Conservation (phyloP, 805 yeast species). For the Schwanniomyces vanrijiae region DNA sequence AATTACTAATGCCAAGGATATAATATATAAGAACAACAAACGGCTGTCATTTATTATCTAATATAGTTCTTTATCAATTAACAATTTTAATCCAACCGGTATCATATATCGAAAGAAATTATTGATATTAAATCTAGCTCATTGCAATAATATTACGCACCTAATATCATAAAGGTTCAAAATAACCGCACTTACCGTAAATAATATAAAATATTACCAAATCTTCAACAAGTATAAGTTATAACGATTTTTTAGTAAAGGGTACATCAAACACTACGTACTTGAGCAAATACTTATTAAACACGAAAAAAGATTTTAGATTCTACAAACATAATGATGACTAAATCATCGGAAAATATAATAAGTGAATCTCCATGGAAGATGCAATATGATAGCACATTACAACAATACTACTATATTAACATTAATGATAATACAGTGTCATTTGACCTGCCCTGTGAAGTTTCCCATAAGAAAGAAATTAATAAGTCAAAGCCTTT, state of each 20-base stretch:
- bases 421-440: slow-evolving; percentile 32
- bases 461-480: slow-evolving; percentile 24
- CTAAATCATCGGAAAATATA: neutral
- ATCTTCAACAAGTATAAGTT: too few species aligned
- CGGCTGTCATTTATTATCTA: neutral
- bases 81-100: too few species aligned
- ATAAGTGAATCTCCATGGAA: slow-evolving; percentile 12
- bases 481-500: neutral
- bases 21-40: neutral
- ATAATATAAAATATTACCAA: neutral
- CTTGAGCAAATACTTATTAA: too few species aligned
- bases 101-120: too few species aligned
- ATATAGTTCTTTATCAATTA: too few species aligned
- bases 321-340: neutral
- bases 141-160: neutral
- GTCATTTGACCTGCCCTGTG: slow-evolving; percentile 47
- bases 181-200: neutral
- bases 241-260: too few species aligned
- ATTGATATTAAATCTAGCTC: too few species aligned
- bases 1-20: neutral
- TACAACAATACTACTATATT: slow-evolving; percentile 42
- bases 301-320: too few species aligned
- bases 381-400: slow-evolving; percentile 32
- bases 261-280: too few species aligned
- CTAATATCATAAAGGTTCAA: neutral